phyloP scores from a whole-genome alignment of 2,329 filamentous ascomycete species.

The Sclerotinia borealis region DNA sequence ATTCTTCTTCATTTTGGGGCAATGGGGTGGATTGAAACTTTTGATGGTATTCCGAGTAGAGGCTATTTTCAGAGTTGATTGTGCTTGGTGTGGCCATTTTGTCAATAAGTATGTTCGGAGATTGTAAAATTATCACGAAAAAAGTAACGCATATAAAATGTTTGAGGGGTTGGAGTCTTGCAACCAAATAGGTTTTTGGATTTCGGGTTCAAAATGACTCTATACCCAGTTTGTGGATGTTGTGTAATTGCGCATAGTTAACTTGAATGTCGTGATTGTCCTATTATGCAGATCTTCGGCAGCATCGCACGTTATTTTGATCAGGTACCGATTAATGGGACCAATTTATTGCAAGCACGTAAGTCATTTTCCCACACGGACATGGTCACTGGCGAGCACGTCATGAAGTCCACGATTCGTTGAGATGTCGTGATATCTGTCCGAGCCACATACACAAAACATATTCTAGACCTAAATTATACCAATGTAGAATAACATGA shows the following conservation, averaged over 20 bases:
- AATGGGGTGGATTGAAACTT: background rate
- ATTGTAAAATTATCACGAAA: background rate
- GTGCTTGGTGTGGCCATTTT: background rate
- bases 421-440: background rate
- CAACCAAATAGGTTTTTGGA: background rate
- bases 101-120: background rate
- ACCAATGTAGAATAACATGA: no score
- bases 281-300: background rate
- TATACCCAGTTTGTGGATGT: background rate
- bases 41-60: background rate
- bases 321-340: background rate
- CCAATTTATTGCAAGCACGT: background rate
- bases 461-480: no score
- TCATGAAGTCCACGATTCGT: background rate
- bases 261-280: background rate
- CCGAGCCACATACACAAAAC: no score
- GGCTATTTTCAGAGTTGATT: background rate
- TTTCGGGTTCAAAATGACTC: background rate
- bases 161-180: background rate
- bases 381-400: background rate
- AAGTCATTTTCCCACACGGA: background rate
- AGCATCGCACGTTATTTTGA: background rate
- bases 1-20: slow-evolving; percentile 4
- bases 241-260: background rate
- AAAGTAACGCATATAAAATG: background rate